Evolutionary conservation across 345 rosid species (phyloP).

Genomic region (Lepidium aucheri): DNA sequence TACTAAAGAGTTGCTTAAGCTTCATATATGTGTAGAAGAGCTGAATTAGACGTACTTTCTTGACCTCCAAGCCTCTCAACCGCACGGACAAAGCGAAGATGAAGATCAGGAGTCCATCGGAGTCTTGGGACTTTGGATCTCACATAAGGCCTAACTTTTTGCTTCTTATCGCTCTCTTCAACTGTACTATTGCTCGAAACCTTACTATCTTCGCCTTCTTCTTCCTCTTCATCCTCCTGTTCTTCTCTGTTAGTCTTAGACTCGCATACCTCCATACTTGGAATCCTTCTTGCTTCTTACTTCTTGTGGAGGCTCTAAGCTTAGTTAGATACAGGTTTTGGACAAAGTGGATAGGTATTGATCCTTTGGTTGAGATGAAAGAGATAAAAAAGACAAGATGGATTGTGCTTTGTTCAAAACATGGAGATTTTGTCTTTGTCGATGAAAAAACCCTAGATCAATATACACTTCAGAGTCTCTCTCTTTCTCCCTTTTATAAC

Average conservation of each 20-base stretch:
- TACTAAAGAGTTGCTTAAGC: not conserved
- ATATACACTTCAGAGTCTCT: constrained; percentile 16
- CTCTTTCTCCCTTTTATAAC: not conserved
- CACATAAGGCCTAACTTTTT: constrained; percentile 55
- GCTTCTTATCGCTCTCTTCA: constrained; percentile 62
- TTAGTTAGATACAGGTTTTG: not conserved
- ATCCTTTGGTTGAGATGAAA: constrained; percentile 11
- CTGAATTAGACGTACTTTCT: constrained; percentile 49
- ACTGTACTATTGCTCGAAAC: constrained; percentile 85
- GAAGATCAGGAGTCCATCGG: constrained; percentile 90
- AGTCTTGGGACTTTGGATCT: constrained; percentile 76
- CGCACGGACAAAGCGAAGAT: constrained; percentile 64
- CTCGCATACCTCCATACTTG: not conserved
- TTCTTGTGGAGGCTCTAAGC: not conserved
- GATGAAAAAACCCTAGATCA: constrained; percentile 31
- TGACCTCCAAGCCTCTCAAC: constrained; percentile 84
- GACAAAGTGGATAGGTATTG: not conserved
- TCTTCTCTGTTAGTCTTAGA: not conserved
- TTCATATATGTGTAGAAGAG: not conserved
- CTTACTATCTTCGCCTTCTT: constrained; percentile 34
- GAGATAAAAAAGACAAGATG: constrained; percentile 15
- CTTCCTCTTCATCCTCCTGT: constrained; percentile 18
- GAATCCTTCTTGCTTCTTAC: not conserved
- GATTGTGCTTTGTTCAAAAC: constrained; percentile 7
- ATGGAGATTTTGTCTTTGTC: constrained; percentile 13